Percentiles rank a stretch among this genome's conserved stretches.
These are phyloP conservation scores for Diplodia seriata DNA, from an alignment of 2,329 filamentous ascomycete genomes.

Conservation along the genomic window DNA sequence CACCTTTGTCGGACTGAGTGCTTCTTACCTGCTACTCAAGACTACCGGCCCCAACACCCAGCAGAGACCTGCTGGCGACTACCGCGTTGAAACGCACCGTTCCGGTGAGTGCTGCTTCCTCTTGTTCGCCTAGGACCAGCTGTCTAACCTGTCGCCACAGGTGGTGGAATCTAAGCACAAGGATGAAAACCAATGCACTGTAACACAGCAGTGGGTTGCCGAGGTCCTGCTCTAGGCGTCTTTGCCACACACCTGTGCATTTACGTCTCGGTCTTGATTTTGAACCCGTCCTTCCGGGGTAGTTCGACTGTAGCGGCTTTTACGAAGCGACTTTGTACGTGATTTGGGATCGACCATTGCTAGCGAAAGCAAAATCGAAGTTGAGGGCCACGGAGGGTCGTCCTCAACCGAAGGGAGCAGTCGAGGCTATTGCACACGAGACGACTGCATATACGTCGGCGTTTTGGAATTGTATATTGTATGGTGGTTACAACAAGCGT, in stretches of 20 bases:
- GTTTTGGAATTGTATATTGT: constrained; percentile 1
- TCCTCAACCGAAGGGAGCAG: background rate
- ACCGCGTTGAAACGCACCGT: constrained; percentile 27
- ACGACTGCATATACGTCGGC: constrained; percentile 14
- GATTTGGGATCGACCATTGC: background rate
- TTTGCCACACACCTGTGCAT: background rate
- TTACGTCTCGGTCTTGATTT: background rate
- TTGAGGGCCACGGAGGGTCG: background rate
- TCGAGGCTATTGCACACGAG: background rate
- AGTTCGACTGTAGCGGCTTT: background rate
- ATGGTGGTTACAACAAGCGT: background rate
- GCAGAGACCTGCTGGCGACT: constrained; percentile 34
- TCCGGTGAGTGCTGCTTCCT: constrained; percentile 11
- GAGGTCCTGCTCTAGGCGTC: background rate
- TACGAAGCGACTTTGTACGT: background rate
- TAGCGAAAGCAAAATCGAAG: background rate
- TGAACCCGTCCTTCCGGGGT: background rate
- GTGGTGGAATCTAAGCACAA: constrained; percentile 22
- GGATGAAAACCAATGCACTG: background rate
- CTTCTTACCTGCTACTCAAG: constrained; percentile 45
- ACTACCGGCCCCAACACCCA: constrained; percentile 41
- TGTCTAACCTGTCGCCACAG: constrained; percentile 4
- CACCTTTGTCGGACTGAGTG: constrained; percentile 43
- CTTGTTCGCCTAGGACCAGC: background rate
- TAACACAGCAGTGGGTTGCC: background rate